Evolutionary conservation across 1,284 basidiomycete species (phyloP), one percentile per base, ranked within the genome.

Genomic region (Erythrobasidium hasegawianum): DNA sequence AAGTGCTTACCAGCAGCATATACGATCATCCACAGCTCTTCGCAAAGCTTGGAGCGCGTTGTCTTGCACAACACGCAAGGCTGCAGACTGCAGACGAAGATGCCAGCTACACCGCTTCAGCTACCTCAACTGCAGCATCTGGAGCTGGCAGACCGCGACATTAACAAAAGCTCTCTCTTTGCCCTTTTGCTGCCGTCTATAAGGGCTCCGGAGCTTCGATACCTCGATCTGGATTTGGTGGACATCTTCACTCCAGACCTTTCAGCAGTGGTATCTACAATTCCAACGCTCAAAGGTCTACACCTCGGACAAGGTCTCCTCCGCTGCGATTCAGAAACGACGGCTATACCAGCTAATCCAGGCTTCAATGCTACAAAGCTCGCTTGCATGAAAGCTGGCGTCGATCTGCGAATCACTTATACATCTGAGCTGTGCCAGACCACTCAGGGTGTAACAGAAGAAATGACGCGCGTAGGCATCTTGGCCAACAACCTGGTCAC

Each of bases 181-280:
- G 50, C n/a, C 5, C 3, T 29, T 22, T 8, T 53, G 50, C 50
- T 53, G 7, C 22, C n/a, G 20, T 20, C 22, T 16, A 22, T 16
- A 5, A 27, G 9, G 22, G 26, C 26, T n/a, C 50, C 50, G 3
- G 14, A 7, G 2, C 16, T 53, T 3, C 22, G 9, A 8, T 22
- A 53, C 16, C 50, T 53, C 8, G 26, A 53, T 16, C 50, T 53
- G 50, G 50, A 53, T 9, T 10, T 22, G 22, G 20, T 24, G 18
- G 50, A 53, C 20, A 53, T 53, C 50, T n/a, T 47, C 43, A 18
- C 50, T 3, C 50, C 18, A 16, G 50, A 53, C 20, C 26, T 53
- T 3, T 53, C 50, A 9, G 18, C 18, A 7, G 16, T 53, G 20
- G 18, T 53, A 16, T 4, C 18, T 3, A 20, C 7, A 16, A 16